These are phyloP conservation scores for Rhodamnia argentea DNA, from an alignment of 345 rosid species.

Conservation along the genomic window DNA sequence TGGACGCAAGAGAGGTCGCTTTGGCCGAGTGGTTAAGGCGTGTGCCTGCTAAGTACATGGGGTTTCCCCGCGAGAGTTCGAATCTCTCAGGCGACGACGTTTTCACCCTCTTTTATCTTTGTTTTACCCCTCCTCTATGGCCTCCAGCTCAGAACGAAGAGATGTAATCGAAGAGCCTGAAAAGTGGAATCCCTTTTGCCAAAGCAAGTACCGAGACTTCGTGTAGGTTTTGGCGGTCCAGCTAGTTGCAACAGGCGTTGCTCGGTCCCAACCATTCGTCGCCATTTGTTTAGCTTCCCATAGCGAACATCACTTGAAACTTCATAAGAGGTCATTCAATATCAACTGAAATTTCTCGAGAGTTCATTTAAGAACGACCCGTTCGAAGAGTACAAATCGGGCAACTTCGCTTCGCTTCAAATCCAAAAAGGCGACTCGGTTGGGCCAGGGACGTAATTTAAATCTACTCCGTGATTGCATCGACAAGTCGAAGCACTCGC, in stretches of 20 bases:
- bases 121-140: not conserved
- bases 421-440: fast-evolving
- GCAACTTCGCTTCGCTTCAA: not conserved
- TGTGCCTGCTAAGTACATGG: conserved; percentile 84
- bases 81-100: conserved; percentile 59
- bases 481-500: not conserved
- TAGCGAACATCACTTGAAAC: not conserved
- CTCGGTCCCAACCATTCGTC: too few species aligned
- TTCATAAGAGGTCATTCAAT: not conserved
- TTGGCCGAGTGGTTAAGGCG: conserved; percentile 94
- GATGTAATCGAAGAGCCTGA: too few species aligned
- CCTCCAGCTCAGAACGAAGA: too few species aligned
- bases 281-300: not conserved
- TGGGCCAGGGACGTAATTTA: fast-evolving
- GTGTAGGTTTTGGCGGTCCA: too few species aligned
- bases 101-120: not conserved
- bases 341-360: not conserved
- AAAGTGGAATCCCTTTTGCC: too few species aligned
- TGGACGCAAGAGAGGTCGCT: conserved; percentile 16
- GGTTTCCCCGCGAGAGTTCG: conserved; percentile 78
- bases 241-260: too few species aligned
- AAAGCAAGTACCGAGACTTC: too few species aligned
- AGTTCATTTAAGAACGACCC: not conserved
- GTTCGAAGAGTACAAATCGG: not conserved
- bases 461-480: fast-evolving